Conservation (phyloP, 1,284 basidiomycete species). For the Papiliotrema fonsecae region DNA sequence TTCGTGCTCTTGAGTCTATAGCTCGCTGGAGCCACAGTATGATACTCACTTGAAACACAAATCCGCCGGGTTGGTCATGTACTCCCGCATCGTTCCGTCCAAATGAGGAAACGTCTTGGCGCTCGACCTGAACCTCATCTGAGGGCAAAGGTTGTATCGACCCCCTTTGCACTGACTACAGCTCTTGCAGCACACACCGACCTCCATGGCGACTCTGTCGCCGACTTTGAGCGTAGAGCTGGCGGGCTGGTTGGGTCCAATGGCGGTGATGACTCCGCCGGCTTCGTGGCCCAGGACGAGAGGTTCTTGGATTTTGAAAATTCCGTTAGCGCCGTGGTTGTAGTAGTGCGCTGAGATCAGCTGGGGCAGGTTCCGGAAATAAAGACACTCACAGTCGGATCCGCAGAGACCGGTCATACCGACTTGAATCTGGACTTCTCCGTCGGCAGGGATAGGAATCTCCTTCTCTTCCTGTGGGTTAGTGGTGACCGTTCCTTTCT, state of each 20-base stretch:
- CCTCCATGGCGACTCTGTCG: conserved; percentile 89
- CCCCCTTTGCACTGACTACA: conserved; percentile 56
- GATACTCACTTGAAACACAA: conserved; percentile 74
- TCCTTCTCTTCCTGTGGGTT: conserved; percentile 44
- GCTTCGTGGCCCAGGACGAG: conserved; percentile 91
- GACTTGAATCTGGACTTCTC: conserved; percentile 51
- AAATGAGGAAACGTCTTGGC: conserved; percentile 91
- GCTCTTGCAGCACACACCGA: conserved; percentile 77
- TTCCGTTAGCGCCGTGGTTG: conserved; percentile 79
- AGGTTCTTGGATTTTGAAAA: conserved; percentile 75
- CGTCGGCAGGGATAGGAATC: conserved; percentile 42
- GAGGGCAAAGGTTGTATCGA: conserved; percentile 89
- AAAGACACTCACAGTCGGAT: conserved; percentile 66
- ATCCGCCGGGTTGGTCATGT: conserved; percentile 81
- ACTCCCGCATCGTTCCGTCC: conserved; percentile 82
- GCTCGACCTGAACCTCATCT: conserved; percentile 77
- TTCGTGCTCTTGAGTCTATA: neutral
- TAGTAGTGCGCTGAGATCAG: conserved; percentile 74
- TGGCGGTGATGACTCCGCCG: conserved; percentile 58
- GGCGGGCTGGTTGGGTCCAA: conserved; percentile 27
- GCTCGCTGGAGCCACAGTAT: neutral
- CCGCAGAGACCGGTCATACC: conserved; percentile 86
- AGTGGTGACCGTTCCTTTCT: neutral
- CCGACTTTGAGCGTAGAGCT: conserved; percentile 60
- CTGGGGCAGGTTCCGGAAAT: neutral